Evolutionary conservation across 345 rosid species (phyloP), one percentile per base, ranked within the genome.

Genomic region (Arabidopsis suecica): DNA sequence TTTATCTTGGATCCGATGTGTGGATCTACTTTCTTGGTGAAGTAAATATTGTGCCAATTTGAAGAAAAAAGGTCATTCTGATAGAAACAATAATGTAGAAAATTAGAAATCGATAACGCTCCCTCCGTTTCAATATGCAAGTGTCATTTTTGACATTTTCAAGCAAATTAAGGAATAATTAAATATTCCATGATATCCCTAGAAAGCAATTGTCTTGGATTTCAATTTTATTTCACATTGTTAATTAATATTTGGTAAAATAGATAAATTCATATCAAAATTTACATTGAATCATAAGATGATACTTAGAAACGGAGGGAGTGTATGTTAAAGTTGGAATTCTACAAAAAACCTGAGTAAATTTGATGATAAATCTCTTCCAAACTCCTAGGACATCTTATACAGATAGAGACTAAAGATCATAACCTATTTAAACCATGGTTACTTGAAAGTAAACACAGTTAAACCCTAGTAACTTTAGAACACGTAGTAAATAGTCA

Each of bases 1-100:
- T 66, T 65, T 60, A 53, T 65, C 38, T 53, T 71, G 61, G 69
- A 20, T 61, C 62, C 62, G 74, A 66, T 75, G 42, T 68, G 23
- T 51, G n/a, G 59, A 63, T 25, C 28, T 67, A 23, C 61, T 78
- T 48, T 22, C 56, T 40, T 69, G 4, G 45, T 66, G 51, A 41
- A 69, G 53, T 56, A 56, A 37, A 16, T 69, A 32, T 53, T 40
- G 71, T 44, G 25, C 65, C 18, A 49, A 22, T 57, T 49, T 30
- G 41, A 66, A 28, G 13, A 49, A 58, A 66, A 65, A 58, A 18
- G 14, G 68, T 7, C 61, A 55, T 20, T 49, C 36, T 3, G 9
- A 36, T 9, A 37, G 63, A 40, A 16, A 36, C 4, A 59, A 2
- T 33, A 9, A 59, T 59, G 14, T 58, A 34, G 44, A 58, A 58